Percentiles rank a stretch among this genome's conserved stretches.
Conservation (phyloP, 768 basidiomycete genomes). For the Tricholoma saponaceum region DNA sequence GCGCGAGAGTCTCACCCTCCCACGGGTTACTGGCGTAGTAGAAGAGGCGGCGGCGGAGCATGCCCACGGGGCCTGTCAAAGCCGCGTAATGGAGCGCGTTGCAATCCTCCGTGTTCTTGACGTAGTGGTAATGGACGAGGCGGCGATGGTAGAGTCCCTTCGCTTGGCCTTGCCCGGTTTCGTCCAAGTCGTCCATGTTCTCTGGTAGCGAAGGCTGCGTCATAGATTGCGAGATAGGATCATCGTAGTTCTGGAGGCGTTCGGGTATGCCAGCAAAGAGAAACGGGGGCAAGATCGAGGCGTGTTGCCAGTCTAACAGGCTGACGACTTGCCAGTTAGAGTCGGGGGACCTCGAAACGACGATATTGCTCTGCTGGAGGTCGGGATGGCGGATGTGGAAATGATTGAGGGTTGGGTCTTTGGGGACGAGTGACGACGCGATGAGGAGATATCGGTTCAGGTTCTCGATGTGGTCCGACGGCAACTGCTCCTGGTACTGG, state of each 20-base stretch:
- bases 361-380: constrained; percentile 46
- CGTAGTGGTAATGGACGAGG: constrained; percentile 49
- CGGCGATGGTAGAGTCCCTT: constrained; percentile 38
- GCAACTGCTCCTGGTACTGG: constrained; percentile 38
- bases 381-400: constrained; percentile 55
- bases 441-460: constrained; percentile 41
- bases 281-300: constrained; percentile 48
- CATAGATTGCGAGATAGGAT: constrained; percentile 33
- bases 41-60: constrained; percentile 41
- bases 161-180: constrained; percentile 28
- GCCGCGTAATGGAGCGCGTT: constrained; percentile 40
- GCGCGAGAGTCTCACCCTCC: constrained; percentile 46
- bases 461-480: constrained; percentile 42
- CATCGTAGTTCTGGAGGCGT: constrained; percentile 44
- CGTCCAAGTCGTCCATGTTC: constrained; percentile 35
- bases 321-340: constrained; percentile 35
- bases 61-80: constrained; percentile 31
- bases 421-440: constrained; percentile 42
- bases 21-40: constrained; percentile 38
- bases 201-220: constrained; percentile 39
- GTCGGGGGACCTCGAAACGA: constrained; percentile 42
- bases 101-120: constrained; percentile 37
- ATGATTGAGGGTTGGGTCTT: constrained; percentile 29
- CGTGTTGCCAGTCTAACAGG: constrained; percentile 54
- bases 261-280: constrained; percentile 44